These are phyloP conservation scores for Claviceps capensis DNA, from an alignment of 2,329 filamentous ascomycete species.

Conservation along the genomic window DNA sequence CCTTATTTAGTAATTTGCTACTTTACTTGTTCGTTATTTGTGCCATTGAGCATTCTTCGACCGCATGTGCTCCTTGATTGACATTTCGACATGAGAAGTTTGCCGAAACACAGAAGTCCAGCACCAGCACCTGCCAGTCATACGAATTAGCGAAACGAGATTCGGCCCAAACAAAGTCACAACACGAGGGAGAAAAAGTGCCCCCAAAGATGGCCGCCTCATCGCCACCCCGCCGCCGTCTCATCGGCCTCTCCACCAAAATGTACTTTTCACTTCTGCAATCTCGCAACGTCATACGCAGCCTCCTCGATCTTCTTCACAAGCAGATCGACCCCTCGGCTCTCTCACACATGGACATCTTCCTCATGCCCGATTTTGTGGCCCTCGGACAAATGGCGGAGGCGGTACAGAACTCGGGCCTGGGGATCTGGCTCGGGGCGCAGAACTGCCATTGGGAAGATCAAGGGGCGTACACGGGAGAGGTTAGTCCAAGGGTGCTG, in stretches of 20 bases:
- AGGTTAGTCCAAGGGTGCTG: slow-evolving; percentile 57
- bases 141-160: background rate
- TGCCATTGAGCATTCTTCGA: too few relatives aligned
- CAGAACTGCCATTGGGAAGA: slow-evolving; percentile 64
- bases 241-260: slow-evolving; percentile 63
- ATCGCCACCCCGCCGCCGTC: slow-evolving; percentile 30
- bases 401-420: slow-evolving; percentile 26
- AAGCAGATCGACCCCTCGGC: slow-evolving; percentile 24
- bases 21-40: too few relatives aligned
- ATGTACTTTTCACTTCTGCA: slow-evolving; percentile 63
- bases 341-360: slow-evolving; percentile 48
- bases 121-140: too few relatives aligned
- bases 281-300: slow-evolving; percentile 42
- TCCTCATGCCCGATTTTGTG: slow-evolving; percentile 67
- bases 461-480: slow-evolving; percentile 62
- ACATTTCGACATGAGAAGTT: too few relatives aligned
- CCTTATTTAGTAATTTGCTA: too few relatives aligned
- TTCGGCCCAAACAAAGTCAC: background rate
- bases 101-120: too few relatives aligned
- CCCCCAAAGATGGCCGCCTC: background rate
- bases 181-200: background rate
- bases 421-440: slow-evolving; percentile 47
- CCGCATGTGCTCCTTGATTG: too few relatives aligned
- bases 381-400: slow-evolving; percentile 42
- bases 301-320: slow-evolving; percentile 32